Conservation (phyloP, 2,329 filamentous ascomycete species). For the Aspergillus nomiae region DNA sequence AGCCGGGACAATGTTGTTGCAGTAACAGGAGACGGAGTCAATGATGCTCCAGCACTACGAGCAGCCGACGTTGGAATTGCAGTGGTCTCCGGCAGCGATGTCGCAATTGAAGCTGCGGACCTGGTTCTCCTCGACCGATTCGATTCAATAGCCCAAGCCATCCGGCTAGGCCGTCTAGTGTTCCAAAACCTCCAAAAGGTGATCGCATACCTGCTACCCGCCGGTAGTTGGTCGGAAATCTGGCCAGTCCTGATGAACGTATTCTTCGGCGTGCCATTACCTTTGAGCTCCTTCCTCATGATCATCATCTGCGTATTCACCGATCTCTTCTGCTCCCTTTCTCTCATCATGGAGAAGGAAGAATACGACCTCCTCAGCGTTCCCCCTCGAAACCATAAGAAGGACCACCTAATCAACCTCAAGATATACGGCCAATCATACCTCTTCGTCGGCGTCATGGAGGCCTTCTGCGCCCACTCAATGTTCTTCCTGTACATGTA, state of each 20-base stretch:
- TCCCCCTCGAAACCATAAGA: constrained; percentile 53
- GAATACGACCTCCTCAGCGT: constrained; percentile 57
- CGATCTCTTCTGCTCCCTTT: constrained; percentile 54
- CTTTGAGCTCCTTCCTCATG: constrained; percentile 58
- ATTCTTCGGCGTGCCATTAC: constrained; percentile 57
- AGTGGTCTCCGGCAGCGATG: constrained; percentile 42
- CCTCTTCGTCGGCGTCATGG: constrained; percentile 56
- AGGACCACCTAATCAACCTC: constrained; percentile 55
- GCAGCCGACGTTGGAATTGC: constrained; percentile 38
- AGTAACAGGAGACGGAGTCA: constrained; percentile 42
- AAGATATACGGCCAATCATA: constrained; percentile 57
- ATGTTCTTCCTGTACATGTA: constrained; percentile 61
- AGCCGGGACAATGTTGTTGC: constrained; percentile 43
- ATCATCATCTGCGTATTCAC: constrained; percentile 62
- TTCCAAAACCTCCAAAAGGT: constrained; percentile 42
- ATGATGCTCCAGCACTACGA: constrained; percentile 37
- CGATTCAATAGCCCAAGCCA: constrained; percentile 37
- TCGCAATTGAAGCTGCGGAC: constrained; percentile 44
- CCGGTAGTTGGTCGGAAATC: constrained; percentile 59
- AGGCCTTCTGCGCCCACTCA: constrained; percentile 51
- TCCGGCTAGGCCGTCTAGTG: constrained; percentile 35
- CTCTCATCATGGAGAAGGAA: constrained; percentile 58
- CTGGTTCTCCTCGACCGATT: constrained; percentile 40
- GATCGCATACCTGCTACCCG: constrained; percentile 51
- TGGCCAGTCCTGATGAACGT: constrained; percentile 61